phyloP scores from a whole-genome alignment of 176 grass and related monocot genomes.

The Aegilops longissima region DNA sequence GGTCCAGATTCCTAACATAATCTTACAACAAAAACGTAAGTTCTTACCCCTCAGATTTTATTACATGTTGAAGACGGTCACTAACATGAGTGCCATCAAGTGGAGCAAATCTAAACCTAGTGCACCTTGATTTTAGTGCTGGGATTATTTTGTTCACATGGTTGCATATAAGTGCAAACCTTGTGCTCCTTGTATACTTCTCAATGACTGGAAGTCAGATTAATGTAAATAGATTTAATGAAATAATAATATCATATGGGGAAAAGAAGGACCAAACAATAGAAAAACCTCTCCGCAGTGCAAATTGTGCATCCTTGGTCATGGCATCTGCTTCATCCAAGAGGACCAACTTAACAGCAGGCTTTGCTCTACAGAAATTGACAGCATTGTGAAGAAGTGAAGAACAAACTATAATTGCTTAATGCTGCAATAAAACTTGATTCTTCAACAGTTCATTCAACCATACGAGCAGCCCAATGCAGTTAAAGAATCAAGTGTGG shows the following conservation, averaged over 20 bases:
- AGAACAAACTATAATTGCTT: background rate
- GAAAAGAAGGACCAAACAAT: conserved; percentile 8
- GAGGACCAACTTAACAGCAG: conserved; percentile 86
- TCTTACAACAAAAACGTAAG: background rate
- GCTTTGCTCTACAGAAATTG: conserved; percentile 59
- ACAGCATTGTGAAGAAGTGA: background rate
- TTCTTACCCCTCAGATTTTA: conserved; percentile 82
- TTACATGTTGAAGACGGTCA: conserved; percentile 82
- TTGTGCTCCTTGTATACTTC: conserved; percentile 97
- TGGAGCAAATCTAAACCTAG: conserved; percentile 95
- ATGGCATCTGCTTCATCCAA: conserved; percentile 98
- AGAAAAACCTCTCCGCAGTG: conserved; percentile 80
- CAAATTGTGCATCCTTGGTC: conserved; percentile 99
- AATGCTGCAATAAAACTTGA: background rate
- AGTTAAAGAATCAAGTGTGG: no score
- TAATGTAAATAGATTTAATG: conserved; percentile 25
- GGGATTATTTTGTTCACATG: conserved; percentile 99
- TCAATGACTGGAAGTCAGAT: conserved; percentile 67
- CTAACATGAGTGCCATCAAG: conserved; percentile 76
- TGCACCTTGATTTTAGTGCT: conserved; percentile 95
- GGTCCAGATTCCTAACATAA: background rate
- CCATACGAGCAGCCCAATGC: background rate
- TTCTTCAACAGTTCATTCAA: background rate
- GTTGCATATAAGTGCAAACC: conserved; percentile 98
- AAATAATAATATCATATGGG: background rate